Conservation (phyloP, 2,329 filamentous ascomycete species). For the Ascochyta lentis region DNA sequence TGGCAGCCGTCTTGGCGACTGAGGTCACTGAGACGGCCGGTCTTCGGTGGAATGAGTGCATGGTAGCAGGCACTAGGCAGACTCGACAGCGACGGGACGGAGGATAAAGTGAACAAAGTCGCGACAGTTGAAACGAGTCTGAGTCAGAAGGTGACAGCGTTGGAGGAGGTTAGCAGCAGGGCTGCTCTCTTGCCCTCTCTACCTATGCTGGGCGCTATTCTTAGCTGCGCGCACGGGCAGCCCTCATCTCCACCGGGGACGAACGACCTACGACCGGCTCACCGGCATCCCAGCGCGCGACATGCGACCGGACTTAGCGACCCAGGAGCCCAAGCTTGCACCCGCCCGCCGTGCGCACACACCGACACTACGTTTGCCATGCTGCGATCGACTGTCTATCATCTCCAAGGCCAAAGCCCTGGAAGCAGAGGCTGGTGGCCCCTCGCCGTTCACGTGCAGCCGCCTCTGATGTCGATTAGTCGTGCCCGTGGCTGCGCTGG, state of each 20-base stretch:
- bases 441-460: conserved; percentile 29
- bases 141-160: conserved; percentile 12
- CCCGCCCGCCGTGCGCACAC: conserved; percentile 8
- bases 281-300: no score
- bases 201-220: conserved; percentile 7
- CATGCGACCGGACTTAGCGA: conserved; percentile 15
- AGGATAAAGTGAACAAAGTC: conserved; percentile 10
- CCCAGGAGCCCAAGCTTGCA: conserved; percentile 15
- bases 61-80: conserved; percentile 3
- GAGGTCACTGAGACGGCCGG: conserved; percentile 16
- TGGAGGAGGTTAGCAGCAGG: conserved; percentile 18
- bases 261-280: no score
- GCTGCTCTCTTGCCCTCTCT: conserved; percentile 6
- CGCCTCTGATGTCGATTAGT: conserved; percentile 30
- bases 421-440: conserved; percentile 20
- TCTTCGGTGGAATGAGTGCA: conserved; percentile 19
- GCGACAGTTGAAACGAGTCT: conserved; percentile 16
- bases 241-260: background rate
- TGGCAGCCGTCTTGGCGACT: conserved; percentile 11
- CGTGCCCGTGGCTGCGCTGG: conserved; percentile 19
- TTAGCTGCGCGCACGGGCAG: conserved; percentile 11
- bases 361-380: conserved; percentile 26
- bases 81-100: conserved; percentile 10
- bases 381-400: conserved; percentile 36
- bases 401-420: conserved; percentile 30